Base-by-base conservation (phyloP, 495 filamentous ascomycete species). In the Tricharina praecox region DNA sequence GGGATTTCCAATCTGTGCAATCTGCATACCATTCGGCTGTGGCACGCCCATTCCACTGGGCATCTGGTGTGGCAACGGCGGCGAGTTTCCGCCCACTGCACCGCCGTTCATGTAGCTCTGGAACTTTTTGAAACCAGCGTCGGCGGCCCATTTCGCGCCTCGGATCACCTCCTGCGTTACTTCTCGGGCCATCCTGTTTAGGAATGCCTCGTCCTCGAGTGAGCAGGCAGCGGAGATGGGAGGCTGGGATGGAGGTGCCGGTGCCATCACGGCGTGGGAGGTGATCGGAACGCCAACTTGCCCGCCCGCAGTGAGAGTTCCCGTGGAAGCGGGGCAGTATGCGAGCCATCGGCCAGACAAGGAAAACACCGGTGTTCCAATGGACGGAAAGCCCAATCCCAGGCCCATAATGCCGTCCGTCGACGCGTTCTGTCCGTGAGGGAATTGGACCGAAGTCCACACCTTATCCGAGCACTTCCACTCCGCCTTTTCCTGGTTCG, bases 101-200 rank as follows among this genome's bases (percentile, higher is more conserved):
- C 11, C 41, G 25, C 57, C 50, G 47, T 80, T 82, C 81, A 83
- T 90, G 63, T 96, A 95, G 54, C 70, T 83, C 53, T 85, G 86
- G 76, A 85, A 92, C 0, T 79, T 79, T 54, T 92, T 85, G 51
- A 79, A 70, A 3, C 86, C 81, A 52, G 92, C 82, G 53, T 82
- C 85, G 4, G 81, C 81, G 59, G 90, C 76, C 79, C 82, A 93
- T 50, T 77, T 80, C 16, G 85, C 85, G 20, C 83, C 81, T 54
- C 80, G 80, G 44, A 97, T 80, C n/a, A 93, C 65, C 56, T 90
- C 85, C 58, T 95, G 88, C 0, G 90, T 81, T 1, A 85, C 82
- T 58, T 87, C 85, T 53, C 87, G 71, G 53, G 86, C 79, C 34
- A 94, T 69, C 51, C 85, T 82, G 61, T 88, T 85, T 50, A 94